phyloP scores from a whole-genome alignment of 257 asterid species.

The Mitragyna speciosa region DNA sequence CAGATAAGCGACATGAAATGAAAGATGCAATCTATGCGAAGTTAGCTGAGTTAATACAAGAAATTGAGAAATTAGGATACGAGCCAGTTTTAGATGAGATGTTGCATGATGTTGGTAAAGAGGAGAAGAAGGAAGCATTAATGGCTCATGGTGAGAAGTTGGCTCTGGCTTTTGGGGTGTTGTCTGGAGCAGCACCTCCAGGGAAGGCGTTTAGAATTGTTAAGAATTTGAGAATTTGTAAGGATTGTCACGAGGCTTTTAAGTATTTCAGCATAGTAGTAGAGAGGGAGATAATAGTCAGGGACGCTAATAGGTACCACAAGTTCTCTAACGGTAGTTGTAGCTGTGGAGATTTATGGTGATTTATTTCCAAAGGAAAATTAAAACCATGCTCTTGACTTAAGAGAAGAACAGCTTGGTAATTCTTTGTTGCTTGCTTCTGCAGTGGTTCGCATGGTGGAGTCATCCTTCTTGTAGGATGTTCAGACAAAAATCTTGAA shows the following conservation, averaged over 20 bases:
- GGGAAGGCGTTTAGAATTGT: constrained; percentile 69
- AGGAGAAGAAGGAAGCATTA: constrained; percentile 52
- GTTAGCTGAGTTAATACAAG: constrained; percentile 49
- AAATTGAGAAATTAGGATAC: constrained; percentile 64
- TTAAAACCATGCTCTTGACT: background rate
- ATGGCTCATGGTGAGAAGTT: constrained; percentile 69
- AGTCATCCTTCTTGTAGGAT: background rate
- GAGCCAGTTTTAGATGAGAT: constrained; percentile 41
- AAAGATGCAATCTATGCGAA: constrained; percentile 56
- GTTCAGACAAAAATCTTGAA: background rate
- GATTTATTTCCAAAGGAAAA: background rate
- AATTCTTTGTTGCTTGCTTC: background rate
- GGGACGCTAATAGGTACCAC: constrained; percentile 73
- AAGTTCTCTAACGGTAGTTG: constrained; percentile 65
- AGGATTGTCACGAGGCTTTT: constrained; percentile 67
- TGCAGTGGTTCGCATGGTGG: background rate
- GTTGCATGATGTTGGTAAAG: constrained; percentile 47
- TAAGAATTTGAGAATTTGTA: constrained; percentile 70
- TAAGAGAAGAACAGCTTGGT: background rate
- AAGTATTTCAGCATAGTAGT: constrained; percentile 55
- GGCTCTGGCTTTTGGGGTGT: constrained; percentile 68
- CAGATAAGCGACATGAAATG: constrained; percentile 56
- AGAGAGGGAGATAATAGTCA: constrained; percentile 62
- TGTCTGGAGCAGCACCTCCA: constrained; percentile 56
- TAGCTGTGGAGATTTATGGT: constrained; percentile 71